phyloP scores from a whole-genome alignment of 129 eudicot genomes.

The Helichrysum umbraculigerum region DNA sequence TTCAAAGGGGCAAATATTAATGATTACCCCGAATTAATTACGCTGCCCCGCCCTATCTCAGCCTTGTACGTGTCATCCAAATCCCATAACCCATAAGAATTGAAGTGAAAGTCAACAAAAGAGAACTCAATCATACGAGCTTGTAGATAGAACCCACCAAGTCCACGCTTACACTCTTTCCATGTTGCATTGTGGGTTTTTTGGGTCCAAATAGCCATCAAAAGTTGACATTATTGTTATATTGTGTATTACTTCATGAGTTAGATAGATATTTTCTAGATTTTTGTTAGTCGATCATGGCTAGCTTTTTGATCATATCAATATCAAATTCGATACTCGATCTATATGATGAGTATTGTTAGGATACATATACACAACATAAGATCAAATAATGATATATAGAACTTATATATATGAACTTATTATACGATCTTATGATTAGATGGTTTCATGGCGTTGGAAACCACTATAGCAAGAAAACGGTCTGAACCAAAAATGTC shows the following conservation, averaged over 20 bases:
- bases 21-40: too few relatives aligned
- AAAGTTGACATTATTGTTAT: neutral
- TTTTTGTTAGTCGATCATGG: too few relatives aligned
- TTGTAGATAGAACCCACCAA: neutral
- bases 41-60: too few relatives aligned
- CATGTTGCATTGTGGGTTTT: neutral
- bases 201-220: neutral
- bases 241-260: neutral
- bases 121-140: neutral
- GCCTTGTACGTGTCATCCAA: too few relatives aligned
- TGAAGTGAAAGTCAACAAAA: neutral
- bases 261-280: neutral
- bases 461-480: neutral
- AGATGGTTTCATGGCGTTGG: neutral
- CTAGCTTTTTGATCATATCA: too few relatives aligned
- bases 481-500: conserved; percentile 1
- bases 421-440: neutral
- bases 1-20: too few relatives aligned
- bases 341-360: too few relatives aligned
- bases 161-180: neutral
- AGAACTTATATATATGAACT: neutral
- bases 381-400: neutral
- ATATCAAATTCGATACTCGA: too few relatives aligned
- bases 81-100: too few relatives aligned
- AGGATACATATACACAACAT: too few relatives aligned